Evolutionary conservation across 192 early-diverging fungal species (phyloP).

Genomic region (Backusella liffmaniae): DNA sequence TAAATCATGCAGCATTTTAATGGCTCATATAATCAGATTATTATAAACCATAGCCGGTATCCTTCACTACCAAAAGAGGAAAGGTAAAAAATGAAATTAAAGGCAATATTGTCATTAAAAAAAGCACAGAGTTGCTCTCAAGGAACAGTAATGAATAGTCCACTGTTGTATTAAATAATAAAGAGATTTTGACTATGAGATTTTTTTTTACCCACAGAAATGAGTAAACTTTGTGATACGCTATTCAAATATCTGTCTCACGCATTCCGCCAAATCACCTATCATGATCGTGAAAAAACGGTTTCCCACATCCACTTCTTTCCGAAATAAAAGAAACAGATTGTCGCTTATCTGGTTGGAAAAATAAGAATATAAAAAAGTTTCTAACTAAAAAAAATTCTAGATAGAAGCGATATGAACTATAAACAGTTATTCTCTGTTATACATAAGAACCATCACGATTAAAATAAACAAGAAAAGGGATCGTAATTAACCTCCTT

Average conservation of each 20-base stretch:
- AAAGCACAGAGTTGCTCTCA: too few relatives aligned
- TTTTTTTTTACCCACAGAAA: too few relatives aligned
- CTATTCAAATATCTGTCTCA: background rate
- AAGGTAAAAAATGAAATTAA: too few relatives aligned
- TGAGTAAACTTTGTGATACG: background rate
- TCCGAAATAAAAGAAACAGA: background rate
- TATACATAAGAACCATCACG: background rate
- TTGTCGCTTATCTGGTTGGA: background rate
- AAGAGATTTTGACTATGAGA: too few relatives aligned
- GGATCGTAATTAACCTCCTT: background rate
- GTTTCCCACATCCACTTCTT: background rate
- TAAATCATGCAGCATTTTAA: too few relatives aligned
- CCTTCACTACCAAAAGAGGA: too few relatives aligned
- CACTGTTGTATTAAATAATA: too few relatives aligned
- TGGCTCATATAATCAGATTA: too few relatives aligned
- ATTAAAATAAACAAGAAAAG: background rate
- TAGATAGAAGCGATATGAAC: background rate
- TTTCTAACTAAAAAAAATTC: background rate
- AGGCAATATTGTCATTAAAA: too few relatives aligned
- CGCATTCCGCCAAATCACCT: background rate
- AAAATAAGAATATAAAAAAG: background rate
- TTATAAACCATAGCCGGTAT: too few relatives aligned
- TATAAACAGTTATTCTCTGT: background rate
- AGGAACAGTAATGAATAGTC: too few relatives aligned
- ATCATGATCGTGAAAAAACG: background rate